phyloP scores from a whole-genome alignment of 1,284 basidiomycete species.

The Sutorius eximius region DNA sequence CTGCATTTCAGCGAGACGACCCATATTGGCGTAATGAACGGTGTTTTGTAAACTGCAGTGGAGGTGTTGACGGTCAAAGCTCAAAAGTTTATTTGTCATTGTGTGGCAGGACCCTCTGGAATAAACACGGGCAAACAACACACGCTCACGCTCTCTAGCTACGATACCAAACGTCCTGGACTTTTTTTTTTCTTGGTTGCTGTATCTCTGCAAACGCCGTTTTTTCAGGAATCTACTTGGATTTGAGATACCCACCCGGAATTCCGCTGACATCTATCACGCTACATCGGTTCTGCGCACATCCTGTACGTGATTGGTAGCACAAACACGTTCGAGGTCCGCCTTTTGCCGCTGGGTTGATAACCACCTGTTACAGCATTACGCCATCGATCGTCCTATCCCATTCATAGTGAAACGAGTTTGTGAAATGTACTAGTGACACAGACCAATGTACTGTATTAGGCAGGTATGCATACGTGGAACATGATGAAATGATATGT shows the following conservation, averaged over 20 bases:
- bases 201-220: background rate
- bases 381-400: constrained; percentile 24
- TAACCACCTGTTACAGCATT: constrained; percentile 6
- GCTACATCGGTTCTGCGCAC: background rate
- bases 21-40: constrained; percentile 53
- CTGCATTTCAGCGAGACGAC: constrained; percentile 87
- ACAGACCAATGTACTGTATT: constrained; percentile 17
- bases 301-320: constrained; percentile 1
- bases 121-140: constrained; percentile 31
- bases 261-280: constrained; percentile 10
- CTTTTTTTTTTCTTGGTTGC: background rate
- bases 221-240: background rate
- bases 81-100: constrained; percentile 30
- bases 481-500: constrained; percentile 20
- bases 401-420: constrained; percentile 13
- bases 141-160: constrained; percentile 7
- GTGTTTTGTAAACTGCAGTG: background rate
- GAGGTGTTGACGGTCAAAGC: constrained; percentile 5
- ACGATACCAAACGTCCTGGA: no score
- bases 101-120: constrained; percentile 29
- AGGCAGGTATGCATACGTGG: constrained; percentile 26
- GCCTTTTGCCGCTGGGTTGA: background rate
- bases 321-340: constrained; percentile 4
- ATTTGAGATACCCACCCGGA: constrained; percentile 15
- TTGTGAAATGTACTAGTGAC: constrained; percentile 13